Conservation (phyloP, 1,284 basidiomycete species). For the Pseudozyma sp. region DNA sequence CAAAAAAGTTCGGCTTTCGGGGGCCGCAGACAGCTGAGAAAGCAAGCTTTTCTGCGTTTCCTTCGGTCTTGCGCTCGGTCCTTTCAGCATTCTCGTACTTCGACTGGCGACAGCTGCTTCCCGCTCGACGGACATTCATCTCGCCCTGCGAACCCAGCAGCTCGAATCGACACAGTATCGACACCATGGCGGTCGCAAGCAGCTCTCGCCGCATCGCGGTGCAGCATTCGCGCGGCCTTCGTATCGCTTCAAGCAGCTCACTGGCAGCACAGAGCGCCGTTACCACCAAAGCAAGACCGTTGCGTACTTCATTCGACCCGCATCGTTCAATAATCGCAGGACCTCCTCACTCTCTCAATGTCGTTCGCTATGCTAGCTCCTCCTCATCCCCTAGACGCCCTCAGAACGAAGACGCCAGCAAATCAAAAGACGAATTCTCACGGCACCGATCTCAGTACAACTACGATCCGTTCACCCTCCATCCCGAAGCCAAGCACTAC, state of each 20-base stretch:
- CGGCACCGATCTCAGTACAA: slow-evolving; percentile 67
- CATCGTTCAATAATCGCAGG: background rate
- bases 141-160: too few relatives aligned
- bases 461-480: slow-evolving; percentile 62
- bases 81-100: background rate
- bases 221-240: slow-evolving; percentile 4
- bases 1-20: slow-evolving; percentile 29
- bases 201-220: slow-evolving; percentile 4
- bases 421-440: slow-evolving; percentile 22
- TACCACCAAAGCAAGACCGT: background rate
- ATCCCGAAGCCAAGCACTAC: slow-evolving; percentile 57
- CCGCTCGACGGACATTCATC: too few relatives aligned
- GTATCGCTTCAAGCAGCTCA: background rate
- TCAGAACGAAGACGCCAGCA: background rate
- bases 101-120: background rate
- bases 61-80: background rate
- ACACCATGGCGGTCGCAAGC: slow-evolving; percentile 5
- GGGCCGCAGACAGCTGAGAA: background rate
- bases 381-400: background rate
- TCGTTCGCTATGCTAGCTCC: slow-evolving; percentile 7
- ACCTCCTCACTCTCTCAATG: too few relatives aligned
- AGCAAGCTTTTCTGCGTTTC: background rate
- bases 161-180: too few relatives aligned
- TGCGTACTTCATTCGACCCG: background rate
- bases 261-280: background rate